A percentile compares a stretch with the other conserved stretches of the same genome.
phyloP scores from a whole-genome alignment of 2,329 filamentous ascomycete genomes.

The Westerdykella ornata region DNA sequence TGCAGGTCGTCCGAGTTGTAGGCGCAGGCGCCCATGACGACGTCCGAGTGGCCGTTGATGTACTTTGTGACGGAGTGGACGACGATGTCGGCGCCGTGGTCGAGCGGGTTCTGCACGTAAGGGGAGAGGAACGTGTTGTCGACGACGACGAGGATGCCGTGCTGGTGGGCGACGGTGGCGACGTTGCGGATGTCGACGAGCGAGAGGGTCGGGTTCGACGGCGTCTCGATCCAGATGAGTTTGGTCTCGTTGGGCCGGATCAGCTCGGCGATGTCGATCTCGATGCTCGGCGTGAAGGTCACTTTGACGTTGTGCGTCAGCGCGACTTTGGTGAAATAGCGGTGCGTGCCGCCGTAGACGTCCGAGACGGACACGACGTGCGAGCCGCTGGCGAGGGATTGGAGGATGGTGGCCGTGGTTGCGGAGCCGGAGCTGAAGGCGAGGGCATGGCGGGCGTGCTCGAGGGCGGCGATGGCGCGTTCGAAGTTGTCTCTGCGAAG shows the following conservation, averaged over 20 bases:
- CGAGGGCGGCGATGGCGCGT: constrained; percentile 79
- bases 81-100: constrained; percentile 92
- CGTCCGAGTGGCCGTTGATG: constrained; percentile 94
- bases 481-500: constrained; percentile 74
- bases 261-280: constrained; percentile 75
- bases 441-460: constrained; percentile 86
- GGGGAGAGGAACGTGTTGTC: constrained; percentile 98
- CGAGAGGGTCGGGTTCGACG: constrained; percentile 87
- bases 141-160: constrained; percentile 91
- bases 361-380: constrained; percentile 96
- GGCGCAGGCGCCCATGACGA: constrained; percentile 94
- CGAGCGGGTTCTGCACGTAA: constrained; percentile 92
- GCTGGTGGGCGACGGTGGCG: constrained; percentile 72
- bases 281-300: constrained; percentile 89
- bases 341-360: constrained; percentile 95
- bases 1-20: constrained; percentile 82
- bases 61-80: constrained; percentile 98
- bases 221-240: constrained; percentile 94
- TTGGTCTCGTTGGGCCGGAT: constrained; percentile 77
- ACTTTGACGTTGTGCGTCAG: constrained; percentile 89
- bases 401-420: constrained; percentile 86
- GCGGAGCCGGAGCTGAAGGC: constrained; percentile 93
- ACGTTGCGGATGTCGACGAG: constrained; percentile 90
- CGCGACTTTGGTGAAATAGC: constrained; percentile 98
- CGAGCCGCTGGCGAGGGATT: constrained; percentile 81